Evolutionary conservation across 192 early-diverging fungal genomes (phyloP).

Genomic region (Spizellomyces punctatus): DNA sequence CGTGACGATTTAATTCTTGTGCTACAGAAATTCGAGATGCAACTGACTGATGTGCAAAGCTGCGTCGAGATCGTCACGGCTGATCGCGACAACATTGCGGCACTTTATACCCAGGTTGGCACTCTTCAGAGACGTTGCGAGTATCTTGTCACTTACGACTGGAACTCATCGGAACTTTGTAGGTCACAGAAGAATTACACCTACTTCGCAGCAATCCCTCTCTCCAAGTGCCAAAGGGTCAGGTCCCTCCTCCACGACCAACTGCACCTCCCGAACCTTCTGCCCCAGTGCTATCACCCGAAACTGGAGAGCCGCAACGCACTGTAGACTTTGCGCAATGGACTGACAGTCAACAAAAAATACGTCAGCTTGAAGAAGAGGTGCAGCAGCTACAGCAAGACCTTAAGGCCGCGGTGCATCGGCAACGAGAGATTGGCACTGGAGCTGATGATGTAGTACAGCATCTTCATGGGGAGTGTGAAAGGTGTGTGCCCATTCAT

Average conservation of each 20-base stretch:
- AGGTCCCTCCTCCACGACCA: conserved; percentile 11
- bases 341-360: conserved; percentile 1
- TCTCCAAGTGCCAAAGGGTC: not conserved
- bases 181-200: too few relatives aligned
- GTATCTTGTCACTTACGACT: not conserved
- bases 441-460: conserved; percentile 36
- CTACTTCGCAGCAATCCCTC: too few relatives aligned
- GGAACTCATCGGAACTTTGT: not conserved
- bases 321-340: conserved; percentile 1
- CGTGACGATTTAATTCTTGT: conserved; percentile 45
- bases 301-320: not conserved
- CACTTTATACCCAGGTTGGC: conserved; percentile 48
- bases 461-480: conserved; percentile 44
- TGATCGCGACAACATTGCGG: conserved; percentile 48
- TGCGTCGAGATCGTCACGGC: conserved; percentile 36
- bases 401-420: conserved; percentile 34
- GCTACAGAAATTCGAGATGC: conserved; percentile 42
- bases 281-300: conserved; percentile 17
- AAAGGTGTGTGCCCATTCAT: conserved; percentile 18
- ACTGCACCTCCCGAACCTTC: conserved; percentile 19
- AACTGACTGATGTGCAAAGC: conserved; percentile 38
- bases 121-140: conserved; percentile 7
- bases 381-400: conserved; percentile 41
- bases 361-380: conserved; percentile 36
- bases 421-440: conserved; percentile 38